phyloP scores from a whole-genome alignment of 2,329 filamentous ascomycete genomes.

The Colletotrichum spinosum region DNA sequence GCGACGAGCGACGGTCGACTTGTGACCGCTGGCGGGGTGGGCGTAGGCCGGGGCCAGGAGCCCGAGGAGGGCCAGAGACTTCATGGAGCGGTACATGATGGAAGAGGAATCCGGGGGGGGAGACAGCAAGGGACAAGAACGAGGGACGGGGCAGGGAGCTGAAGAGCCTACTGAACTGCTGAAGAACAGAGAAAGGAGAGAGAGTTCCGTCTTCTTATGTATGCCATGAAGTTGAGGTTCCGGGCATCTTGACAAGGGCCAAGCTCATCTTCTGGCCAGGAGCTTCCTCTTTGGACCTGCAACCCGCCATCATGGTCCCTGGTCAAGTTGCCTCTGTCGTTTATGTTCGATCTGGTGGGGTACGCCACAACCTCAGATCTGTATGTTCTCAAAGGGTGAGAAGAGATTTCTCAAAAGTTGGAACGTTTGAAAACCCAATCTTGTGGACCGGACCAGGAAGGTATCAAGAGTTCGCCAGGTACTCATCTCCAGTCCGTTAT shows the following conservation, averaged over 20 bases:
- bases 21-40: conserved; percentile 44
- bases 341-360: too few species aligned
- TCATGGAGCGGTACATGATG: conserved; percentile 43
- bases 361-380: too few species aligned
- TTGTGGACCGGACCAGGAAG: too few species aligned
- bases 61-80: conserved; percentile 48
- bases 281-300: conserved; percentile 30
- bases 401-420: too few species aligned
- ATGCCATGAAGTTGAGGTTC: not conserved
- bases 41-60: conserved; percentile 49
- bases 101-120: not conserved
- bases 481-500: too few species aligned
- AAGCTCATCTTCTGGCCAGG: not conserved
- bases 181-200: not conserved
- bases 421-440: too few species aligned
- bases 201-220: conserved; percentile 13
- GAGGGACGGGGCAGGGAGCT: conserved; percentile 10
- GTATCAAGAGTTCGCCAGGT: too few species aligned
- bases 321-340: not conserved
- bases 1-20: conserved; percentile 42
- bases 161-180: conserved; percentile 24
- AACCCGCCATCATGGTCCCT: not conserved
- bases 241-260: not conserved
- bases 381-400: too few species aligned
- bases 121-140: conserved; percentile 11